Evolutionary conservation across 352 stramenopile species (phyloP), one percentile per base, ranked within the genome.

Genomic region (Globisporangium echinulatum): DNA sequence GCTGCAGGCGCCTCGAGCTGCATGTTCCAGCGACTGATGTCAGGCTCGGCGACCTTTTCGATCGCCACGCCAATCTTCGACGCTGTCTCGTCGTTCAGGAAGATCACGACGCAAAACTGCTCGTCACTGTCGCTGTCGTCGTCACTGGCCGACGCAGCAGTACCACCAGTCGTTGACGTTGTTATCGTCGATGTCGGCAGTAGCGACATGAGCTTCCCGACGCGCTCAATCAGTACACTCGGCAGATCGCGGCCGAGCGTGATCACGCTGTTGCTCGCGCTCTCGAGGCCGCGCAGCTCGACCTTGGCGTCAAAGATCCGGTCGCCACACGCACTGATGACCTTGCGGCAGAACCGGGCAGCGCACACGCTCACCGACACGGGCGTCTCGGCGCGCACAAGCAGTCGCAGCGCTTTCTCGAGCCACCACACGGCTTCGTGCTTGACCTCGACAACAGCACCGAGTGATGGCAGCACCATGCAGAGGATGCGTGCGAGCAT

Each of bases 41-140:
- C 71, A 38, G 76, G 74, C 40, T 75, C 60, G 5, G 66, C 59
- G n/a, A 80, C 54, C 15, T 57, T 67, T 37, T 79, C 69, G 1
- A 79, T 52, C 9, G 66, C 72, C n/a, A 82, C 69, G 1, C 73
- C 58, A 10, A 90, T 69, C 52, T 86, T 85, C 9, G 71, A 60
- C 39, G 54, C 11, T 7, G 69, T 67, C 17, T 73, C 56, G 3
- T 83, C 75, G 40, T 61, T 86, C 54, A 76, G 71, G 19, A 86
- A 78, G 50, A 89, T 58, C 10, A 89, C 44, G 8, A 83, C 72
- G 36, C 65, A 77, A 52, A 73, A 74, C n/a, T 74, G 55, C 11
- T 36, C 43, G 7, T 8, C 17, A n/a, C 8, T 50, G 43, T 49
- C 14, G 40, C 40, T 44, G 46, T 50, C 46, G 40, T 58, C 40